phyloP scores from a whole-genome alignment of 768 basidiomycete genomes.

The Amanita pallidorosea region DNA sequence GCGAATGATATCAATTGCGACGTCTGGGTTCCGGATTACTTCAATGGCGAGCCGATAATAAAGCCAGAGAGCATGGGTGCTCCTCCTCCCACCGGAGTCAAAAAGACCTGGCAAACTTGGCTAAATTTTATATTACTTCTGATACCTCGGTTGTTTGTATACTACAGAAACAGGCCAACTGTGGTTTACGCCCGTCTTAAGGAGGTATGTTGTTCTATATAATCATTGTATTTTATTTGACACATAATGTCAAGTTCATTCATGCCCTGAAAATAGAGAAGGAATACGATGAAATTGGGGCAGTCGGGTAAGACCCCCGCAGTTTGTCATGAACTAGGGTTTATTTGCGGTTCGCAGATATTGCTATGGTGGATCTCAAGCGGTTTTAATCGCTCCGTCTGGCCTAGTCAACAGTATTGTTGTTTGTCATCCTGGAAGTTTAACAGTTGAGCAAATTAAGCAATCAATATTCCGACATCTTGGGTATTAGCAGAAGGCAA shows the following conservation, averaged over 20 bases:
- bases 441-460: conserved; percentile 23
- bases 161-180: conserved; percentile 22
- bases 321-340: background rate
- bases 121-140: conserved; percentile 15
- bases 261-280: conserved; percentile 24
- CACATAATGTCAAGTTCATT: conserved; percentile 22
- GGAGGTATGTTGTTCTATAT: conserved; percentile 14
- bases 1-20: conserved; percentile 40
- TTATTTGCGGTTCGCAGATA: conserved; percentile 18
- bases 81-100: conserved; percentile 22
- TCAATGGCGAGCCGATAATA: conserved; percentile 34
- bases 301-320: conserved; percentile 24
- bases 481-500: conserved; percentile 34
- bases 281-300: conserved; percentile 31
- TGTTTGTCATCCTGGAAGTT: conserved; percentile 28
- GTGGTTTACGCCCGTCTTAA: conserved; percentile 20
- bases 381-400: conserved; percentile 25
- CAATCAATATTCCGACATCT: conserved; percentile 24
- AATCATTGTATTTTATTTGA: background rate
- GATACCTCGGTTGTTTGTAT: conserved; percentile 16
- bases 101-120: conserved; percentile 16
- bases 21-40: conserved; percentile 56
- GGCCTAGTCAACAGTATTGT: conserved; percentile 26
- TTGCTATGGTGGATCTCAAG: conserved; percentile 30
- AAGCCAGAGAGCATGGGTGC: conserved; percentile 14